A percentile compares a stretch with the other conserved stretches of the same genome.
Evolutionary conservation across 2,329 filamentous ascomycete species (phyloP).

Genomic region (Thelonectria olida): DNA sequence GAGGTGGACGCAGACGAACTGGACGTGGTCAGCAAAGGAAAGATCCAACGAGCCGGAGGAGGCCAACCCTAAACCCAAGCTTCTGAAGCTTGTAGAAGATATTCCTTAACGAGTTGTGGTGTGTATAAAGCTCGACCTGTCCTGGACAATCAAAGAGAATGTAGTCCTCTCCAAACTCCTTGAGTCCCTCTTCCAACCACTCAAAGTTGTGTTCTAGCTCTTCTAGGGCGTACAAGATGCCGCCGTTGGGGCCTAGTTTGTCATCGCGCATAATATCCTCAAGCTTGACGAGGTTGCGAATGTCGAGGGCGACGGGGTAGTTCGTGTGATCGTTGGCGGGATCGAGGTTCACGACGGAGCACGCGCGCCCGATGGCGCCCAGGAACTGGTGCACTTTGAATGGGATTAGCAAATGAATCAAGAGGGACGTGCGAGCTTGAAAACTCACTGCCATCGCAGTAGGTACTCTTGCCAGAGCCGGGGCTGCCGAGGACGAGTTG

Average conservation of each 20-base stretch:
- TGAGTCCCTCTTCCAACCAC: conserved; percentile 86
- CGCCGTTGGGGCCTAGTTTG: conserved; percentile 89
- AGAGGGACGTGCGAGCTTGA: background rate
- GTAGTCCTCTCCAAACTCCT: conserved; percentile 87
- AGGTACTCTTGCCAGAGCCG: conserved; percentile 95
- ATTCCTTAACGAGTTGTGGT: conserved; percentile 90
- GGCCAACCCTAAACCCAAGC: conserved; percentile 84
- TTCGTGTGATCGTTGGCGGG: conserved; percentile 93
- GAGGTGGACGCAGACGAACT: conserved; percentile 94
- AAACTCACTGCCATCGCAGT: conserved; percentile 87
- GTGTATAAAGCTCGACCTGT: conserved; percentile 96
- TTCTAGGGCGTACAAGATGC: conserved; percentile 91
- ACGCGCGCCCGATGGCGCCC: conserved; percentile 92
- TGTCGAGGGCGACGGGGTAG: conserved; percentile 90
- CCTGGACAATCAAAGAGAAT: conserved; percentile 96
- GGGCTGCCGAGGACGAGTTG: conserved; percentile 94
- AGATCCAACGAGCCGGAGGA: background rate
- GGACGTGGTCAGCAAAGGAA: conserved; percentile 30
- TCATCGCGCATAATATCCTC: conserved; percentile 97
- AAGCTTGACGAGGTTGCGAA: conserved; percentile 86
- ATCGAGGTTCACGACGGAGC: conserved; percentile 95
- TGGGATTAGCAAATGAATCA: background rate
- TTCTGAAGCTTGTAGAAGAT: conserved; percentile 93
- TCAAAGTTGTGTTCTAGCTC: conserved; percentile 94
- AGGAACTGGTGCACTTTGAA: conserved; percentile 91